Conservation (phyloP, 768 basidiomycete genomes). For the Tricholoma hemisulphureum region DNA sequence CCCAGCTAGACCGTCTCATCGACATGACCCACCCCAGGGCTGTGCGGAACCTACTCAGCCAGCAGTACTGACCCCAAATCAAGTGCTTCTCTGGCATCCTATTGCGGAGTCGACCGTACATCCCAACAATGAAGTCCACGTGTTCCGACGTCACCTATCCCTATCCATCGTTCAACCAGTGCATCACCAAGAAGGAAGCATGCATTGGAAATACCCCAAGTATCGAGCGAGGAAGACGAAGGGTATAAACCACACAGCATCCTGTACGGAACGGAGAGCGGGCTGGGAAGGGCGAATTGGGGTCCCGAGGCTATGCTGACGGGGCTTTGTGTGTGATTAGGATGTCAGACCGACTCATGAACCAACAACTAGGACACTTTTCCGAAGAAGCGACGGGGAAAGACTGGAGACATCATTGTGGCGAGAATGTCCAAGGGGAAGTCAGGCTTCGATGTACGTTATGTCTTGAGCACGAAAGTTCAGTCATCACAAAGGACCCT, state of each 20-base stretch:
- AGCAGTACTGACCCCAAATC: constrained; percentile 13
- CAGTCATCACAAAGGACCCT: constrained; percentile 14
- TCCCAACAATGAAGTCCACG: constrained; percentile 32
- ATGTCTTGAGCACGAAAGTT: constrained; percentile 12
- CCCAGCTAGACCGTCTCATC: constrained; percentile 9
- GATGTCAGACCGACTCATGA: constrained; percentile 18
- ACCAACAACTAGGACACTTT: constrained; percentile 34
- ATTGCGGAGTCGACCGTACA: constrained; percentile 14
- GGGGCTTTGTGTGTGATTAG: constrained; percentile 42
- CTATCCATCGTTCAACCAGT: constrained; percentile 22
- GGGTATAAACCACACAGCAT: constrained; percentile 13
- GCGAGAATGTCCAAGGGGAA: constrained; percentile 18
- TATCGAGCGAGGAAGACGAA: constrained; percentile 24
- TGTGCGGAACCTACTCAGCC: constrained; percentile 46
- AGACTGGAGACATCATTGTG: constrained; percentile 39
- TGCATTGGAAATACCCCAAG: constrained; percentile 10
- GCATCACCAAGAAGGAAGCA: constrained; percentile 17
- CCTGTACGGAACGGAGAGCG: constrained; percentile 28
- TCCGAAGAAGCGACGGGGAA: constrained; percentile 52
- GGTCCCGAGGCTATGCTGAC: constrained; percentile 55
- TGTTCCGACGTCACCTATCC: constrained; percentile 51
- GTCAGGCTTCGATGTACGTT: constrained; percentile 5
- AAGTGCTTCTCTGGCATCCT: constrained; percentile 49
- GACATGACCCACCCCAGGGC: constrained; percentile 6
- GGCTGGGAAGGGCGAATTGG: constrained; percentile 27